A percentile compares a stretch with the other conserved stretches of the same genome.
phyloP scores from a whole-genome alignment of 1,284 basidiomycete genomes.

The Exobasidium cylindrosporum region DNA sequence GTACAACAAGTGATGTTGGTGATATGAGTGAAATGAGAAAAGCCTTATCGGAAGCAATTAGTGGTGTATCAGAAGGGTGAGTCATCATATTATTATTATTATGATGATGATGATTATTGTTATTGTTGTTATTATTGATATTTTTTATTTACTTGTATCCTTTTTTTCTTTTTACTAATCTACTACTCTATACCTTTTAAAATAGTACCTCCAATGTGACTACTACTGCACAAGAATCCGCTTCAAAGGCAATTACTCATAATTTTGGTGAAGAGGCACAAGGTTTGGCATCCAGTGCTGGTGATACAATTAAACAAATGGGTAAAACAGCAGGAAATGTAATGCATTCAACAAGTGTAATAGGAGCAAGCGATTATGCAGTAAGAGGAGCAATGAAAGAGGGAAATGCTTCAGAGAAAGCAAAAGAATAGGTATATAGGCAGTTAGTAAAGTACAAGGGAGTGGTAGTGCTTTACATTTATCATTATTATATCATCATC shows the following conservation, averaged over 20 bases:
- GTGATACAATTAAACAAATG: not conserved
- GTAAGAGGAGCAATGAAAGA: not conserved
- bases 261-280: constrained; percentile 6
- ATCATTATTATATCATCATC: too few relatives aligned
- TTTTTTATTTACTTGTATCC: not conserved
- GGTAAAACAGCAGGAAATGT: not conserved
- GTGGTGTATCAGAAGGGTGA: constrained; percentile 5
- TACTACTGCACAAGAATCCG: not conserved
- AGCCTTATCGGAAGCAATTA: constrained; percentile 3
- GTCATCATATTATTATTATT: not conserved
- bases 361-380: not conserved
- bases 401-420: too few relatives aligned
- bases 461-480: too few relatives aligned
- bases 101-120: not conserved
- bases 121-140: not conserved
- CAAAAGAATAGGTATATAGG: too few relatives aligned
- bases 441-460: too few relatives aligned
- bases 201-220: not conserved
- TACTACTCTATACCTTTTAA: not conserved
- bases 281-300: not conserved
- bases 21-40: constrained; percentile 10
- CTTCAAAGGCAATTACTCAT: not conserved
- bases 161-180: not conserved
- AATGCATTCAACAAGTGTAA: not conserved
- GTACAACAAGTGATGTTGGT: not conserved